Conservation (phyloP, 345 rosid genomes). For the Alliaria petiolata region DNA sequence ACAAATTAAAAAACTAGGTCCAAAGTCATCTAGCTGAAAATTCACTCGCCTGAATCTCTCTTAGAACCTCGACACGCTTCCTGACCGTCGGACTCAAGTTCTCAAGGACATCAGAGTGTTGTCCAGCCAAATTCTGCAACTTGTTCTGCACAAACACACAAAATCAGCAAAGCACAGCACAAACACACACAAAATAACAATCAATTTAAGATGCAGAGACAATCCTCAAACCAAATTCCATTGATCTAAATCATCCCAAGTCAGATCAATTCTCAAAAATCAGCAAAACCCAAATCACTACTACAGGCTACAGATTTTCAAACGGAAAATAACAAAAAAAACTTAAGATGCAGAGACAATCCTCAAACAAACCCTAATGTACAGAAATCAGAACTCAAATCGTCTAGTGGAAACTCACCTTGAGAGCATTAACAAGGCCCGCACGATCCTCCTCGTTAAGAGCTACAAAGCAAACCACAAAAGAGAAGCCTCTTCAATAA, state of each 20-base stretch:
- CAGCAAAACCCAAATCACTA: background rate
- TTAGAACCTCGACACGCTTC: slow-evolving; percentile 87
- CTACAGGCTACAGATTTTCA: background rate
- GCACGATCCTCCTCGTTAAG: slow-evolving; percentile 69
- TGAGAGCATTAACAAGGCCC: slow-evolving; percentile 73
- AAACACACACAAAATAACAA: background rate
- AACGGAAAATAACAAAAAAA: background rate
- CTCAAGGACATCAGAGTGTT: slow-evolving; percentile 71
- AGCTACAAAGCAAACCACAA: slow-evolving; percentile 35
- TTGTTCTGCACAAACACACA: slow-evolving; percentile 48
- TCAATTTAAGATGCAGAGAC: background rate
- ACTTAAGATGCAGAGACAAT: background rate
- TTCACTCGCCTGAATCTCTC: slow-evolving; percentile 74
- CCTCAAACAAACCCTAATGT: too few species aligned
- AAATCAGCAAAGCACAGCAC: slow-evolving; percentile 9
- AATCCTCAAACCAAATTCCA: background rate
- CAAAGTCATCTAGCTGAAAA: background rate
- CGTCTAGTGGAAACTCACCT: slow-evolving; percentile 40
- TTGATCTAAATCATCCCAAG: background rate
- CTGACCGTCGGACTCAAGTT: slow-evolving; percentile 53
- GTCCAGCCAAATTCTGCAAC: slow-evolving; percentile 77
- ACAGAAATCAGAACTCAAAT: background rate
- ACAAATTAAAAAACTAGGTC: background rate
- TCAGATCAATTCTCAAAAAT: background rate
- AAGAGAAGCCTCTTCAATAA: background rate